Evolutionary conservation across 208 protist genomes (phyloP).

Genomic region (Trypanosoma lewisi): DNA sequence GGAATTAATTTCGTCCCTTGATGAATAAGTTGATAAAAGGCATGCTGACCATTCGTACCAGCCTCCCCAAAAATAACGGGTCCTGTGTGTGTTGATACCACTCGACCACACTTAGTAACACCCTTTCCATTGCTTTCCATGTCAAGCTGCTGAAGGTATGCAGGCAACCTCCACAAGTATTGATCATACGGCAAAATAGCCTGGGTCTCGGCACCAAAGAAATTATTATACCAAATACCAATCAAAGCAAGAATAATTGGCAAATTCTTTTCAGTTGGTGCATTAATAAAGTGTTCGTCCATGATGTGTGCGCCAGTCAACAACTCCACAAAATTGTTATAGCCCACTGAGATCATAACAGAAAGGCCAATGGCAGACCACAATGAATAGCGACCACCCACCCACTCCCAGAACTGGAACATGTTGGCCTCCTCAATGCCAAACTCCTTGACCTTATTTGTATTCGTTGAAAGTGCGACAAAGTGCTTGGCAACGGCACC

Average conservation of each 20-base stretch:
- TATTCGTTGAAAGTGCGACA: constrained; percentile 96
- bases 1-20: constrained; percentile 97
- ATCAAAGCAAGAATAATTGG: constrained; percentile 94
- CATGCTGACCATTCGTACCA: constrained; percentile 91
- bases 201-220: constrained; percentile 92
- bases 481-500: constrained; percentile 95
- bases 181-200: constrained; percentile 98
- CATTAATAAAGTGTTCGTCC: constrained; percentile 77
- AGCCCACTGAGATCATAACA: constrained; percentile 94
- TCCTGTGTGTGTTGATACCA: constrained; percentile 83
- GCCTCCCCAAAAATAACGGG: constrained; percentile 97
- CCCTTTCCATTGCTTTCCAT: constrained; percentile 98
- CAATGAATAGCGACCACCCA: constrained; percentile 97
- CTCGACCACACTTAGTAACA: constrained; percentile 55
- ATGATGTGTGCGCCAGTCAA: constrained; percentile 87
- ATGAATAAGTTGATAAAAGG: constrained; percentile 98
- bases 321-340: constrained; percentile 94
- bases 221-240: constrained; percentile 98
- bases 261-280: constrained; percentile 81
- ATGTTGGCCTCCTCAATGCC: constrained; percentile 96
- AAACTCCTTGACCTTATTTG: constrained; percentile 87
- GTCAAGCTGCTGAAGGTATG: constrained; percentile 98
- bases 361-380: constrained; percentile 97
- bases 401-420: constrained; percentile 99
- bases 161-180: constrained; percentile 94